Percentiles rank a stretch among this genome's conserved stretches.
phyloP scores from a whole-genome alignment of 768 basidiomycete species.

The Steccherinum ochraceum region DNA sequence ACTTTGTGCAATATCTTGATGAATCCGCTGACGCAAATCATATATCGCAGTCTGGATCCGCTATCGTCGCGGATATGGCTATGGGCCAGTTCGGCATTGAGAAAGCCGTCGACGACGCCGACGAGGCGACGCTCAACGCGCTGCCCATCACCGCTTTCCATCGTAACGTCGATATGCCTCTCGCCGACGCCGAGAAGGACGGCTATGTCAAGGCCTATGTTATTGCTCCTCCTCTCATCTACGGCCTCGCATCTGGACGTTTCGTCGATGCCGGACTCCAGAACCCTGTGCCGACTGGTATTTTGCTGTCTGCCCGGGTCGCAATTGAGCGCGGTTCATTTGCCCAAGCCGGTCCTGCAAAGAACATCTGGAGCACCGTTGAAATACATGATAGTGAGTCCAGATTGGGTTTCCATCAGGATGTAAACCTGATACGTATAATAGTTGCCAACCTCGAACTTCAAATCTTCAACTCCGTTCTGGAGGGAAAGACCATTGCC shows the following conservation, averaged over 20 bases:
- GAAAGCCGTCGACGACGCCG: background rate
- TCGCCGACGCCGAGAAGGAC: constrained; percentile 13
- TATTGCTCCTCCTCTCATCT: constrained; percentile 49
- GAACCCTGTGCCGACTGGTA: constrained; percentile 42
- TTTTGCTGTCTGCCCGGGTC: constrained; percentile 38
- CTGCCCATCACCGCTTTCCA: background rate
- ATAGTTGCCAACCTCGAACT: constrained; percentile 37
- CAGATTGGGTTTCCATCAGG: background rate
- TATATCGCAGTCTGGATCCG: constrained; percentile 23
- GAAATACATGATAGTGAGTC: constrained; percentile 44
- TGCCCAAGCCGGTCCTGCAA: constrained; percentile 48
- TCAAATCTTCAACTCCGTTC: constrained; percentile 32
- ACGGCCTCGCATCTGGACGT: constrained; percentile 51
- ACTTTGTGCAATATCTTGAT: background rate
- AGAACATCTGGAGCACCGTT: constrained; percentile 53
- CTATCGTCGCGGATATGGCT: constrained; percentile 28
- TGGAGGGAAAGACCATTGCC: constrained; percentile 21
- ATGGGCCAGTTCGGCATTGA: background rate
- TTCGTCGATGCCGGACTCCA: constrained; percentile 45
- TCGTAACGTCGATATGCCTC: background rate
- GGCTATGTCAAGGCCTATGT: constrained; percentile 47
- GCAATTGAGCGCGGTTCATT: constrained; percentile 40
- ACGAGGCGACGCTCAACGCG: background rate
- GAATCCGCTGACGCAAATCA: background rate
- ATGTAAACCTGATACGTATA: background rate